Percentiles rank a stretch among this genome's conserved stretches.
phyloP scores from a whole-genome alignment of 2,329 filamentous ascomycete genomes.

The Monilinia aucupariae region DNA sequence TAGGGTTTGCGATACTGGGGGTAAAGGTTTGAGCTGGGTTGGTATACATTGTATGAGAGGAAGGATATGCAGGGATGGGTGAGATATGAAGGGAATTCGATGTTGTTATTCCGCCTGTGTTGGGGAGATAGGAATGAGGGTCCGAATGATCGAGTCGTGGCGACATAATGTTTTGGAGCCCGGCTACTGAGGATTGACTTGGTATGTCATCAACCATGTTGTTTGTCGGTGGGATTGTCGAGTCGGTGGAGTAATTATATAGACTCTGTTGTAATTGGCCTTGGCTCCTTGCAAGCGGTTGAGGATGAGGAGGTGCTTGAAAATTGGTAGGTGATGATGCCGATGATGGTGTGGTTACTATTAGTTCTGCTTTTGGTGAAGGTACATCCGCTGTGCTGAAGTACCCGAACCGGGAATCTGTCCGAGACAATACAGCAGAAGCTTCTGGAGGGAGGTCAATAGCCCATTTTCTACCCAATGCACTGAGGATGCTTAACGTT shows the following conservation, averaged over 20 bases:
- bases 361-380: slow-evolving; percentile 33
- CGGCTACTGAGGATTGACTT: not conserved
- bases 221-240: not conserved
- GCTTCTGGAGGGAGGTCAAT: slow-evolving; percentile 84
- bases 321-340: slow-evolving; percentile 25
- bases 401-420: slow-evolving; percentile 73
- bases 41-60: not conserved
- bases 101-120: not conserved
- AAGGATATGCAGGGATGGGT: not conserved
- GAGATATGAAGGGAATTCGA: not conserved
- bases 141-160: slow-evolving; percentile 3
- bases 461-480: slow-evolving; percentile 83
- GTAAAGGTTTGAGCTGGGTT: not conserved
- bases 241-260: slow-evolving; percentile 27
- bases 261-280: slow-evolving; percentile 31
- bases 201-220: not conserved
- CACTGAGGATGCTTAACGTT: slow-evolving; percentile 77
- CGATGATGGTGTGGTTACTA: slow-evolving; percentile 27
- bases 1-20: not conserved
- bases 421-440: slow-evolving; percentile 64
- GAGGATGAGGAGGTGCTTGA: slow-evolving; percentile 15
- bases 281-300: slow-evolving; percentile 17
- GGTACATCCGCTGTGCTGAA: slow-evolving; percentile 45
- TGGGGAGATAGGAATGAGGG: not conserved
- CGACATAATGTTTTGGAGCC: not conserved